Percentiles rank a stretch among this genome's conserved stretches.
phyloP scores from a whole-genome alignment of 2,329 filamentous ascomycete species.

The Fusarium sp. region DNA sequence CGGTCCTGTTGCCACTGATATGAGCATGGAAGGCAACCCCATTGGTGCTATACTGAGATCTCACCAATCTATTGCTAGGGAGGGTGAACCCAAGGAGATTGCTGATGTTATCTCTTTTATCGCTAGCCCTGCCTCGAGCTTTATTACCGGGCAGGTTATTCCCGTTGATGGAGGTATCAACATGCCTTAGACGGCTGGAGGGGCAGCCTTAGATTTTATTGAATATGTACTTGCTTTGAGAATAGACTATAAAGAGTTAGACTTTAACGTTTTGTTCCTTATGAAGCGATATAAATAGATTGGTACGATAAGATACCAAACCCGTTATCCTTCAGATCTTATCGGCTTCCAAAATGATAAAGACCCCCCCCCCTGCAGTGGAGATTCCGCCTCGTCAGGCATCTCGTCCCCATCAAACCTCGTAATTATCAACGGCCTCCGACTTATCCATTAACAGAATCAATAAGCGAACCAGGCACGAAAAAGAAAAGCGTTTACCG shows the following conservation, averaged over 20 bases:
- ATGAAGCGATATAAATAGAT: background rate
- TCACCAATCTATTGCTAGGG: conserved; percentile 1
- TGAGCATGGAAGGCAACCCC: background rate
- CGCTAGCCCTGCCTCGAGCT: conserved; percentile 2
- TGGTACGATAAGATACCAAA: background rate
- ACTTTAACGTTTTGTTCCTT: background rate
- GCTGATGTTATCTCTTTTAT: conserved; percentile 3
- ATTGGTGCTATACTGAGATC: conserved; percentile 1
- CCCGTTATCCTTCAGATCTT: background rate
- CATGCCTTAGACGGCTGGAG: background rate
- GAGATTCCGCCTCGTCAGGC: background rate
- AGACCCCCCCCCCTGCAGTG: background rate
- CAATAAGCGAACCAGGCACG: background rate
- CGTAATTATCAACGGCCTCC: background rate
- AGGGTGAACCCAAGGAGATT: background rate
- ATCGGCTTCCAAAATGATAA: background rate
- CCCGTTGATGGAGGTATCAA: conserved; percentile 10
- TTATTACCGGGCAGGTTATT: conserved; percentile 12
- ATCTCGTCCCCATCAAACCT: background rate
- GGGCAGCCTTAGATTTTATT: too few relatives aligned
- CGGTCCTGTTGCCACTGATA: conserved; percentile 6
- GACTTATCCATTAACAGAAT: background rate
- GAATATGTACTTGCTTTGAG: background rate
- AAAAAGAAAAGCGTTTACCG: background rate
- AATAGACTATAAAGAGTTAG: background rate